Percentiles rank a stretch among this genome's conserved stretches.
phyloP scores from a whole-genome alignment of 1,139 yeast species.

The Nadsonia starkeyi-henricii region DNA sequence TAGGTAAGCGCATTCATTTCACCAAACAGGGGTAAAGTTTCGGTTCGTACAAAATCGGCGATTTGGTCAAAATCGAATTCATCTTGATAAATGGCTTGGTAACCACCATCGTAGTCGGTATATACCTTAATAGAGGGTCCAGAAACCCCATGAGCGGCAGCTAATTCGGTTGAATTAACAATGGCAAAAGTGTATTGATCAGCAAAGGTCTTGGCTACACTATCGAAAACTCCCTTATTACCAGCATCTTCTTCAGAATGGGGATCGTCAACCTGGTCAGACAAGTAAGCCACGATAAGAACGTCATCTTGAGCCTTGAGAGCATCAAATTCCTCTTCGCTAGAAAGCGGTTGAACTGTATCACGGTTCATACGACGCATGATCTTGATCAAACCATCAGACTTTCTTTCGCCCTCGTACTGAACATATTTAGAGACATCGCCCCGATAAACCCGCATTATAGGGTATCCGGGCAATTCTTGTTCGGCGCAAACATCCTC shows the following conservation, averaged over 20 bases:
- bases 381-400: constrained; percentile 61
- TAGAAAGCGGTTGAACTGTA: constrained; percentile 44
- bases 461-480: constrained; percentile 83
- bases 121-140: constrained; percentile 36
- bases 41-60: constrained; percentile 44
- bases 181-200: constrained; percentile 51
- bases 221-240: constrained; percentile 30
- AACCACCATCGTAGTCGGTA: constrained; percentile 31
- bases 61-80: constrained; percentile 21
- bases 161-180: constrained; percentile 34
- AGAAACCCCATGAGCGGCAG: constrained; percentile 31
- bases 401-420: constrained; percentile 74
- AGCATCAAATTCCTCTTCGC: constrained; percentile 34
- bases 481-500: constrained; percentile 62
- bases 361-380: constrained; percentile 81
- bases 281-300: constrained; percentile 34
- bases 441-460: constrained; percentile 66
- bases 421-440: constrained; percentile 26
- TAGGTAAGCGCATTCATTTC: constrained; percentile 79
- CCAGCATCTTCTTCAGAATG: constrained; percentile 20
- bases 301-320: constrained; percentile 36
- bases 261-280: constrained; percentile 25
- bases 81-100: constrained; percentile 27
- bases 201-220: constrained; percentile 43
- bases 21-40: constrained; percentile 78